Base-by-base conservation (phyloP, 2,329 filamentous ascomycete species). In the Trichoderma simmonsii region DNA sequence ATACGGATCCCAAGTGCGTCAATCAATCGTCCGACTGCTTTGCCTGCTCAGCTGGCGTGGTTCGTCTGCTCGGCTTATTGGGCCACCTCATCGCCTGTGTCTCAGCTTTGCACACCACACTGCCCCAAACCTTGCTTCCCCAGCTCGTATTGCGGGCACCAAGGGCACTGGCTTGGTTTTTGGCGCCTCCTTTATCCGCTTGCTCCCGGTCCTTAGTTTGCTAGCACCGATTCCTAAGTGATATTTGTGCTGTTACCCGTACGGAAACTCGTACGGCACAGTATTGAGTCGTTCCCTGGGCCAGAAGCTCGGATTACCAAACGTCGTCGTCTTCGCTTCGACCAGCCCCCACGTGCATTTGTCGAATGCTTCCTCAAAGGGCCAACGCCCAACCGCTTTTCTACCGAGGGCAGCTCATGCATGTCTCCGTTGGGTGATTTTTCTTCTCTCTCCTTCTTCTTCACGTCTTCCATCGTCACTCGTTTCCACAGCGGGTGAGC, bases 71-170 rank as follows among this genome's bases (percentile, higher is more conserved):
- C 18, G 56, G 59, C 61, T 63, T 26, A 73, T 73, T 73, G 71
- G 71, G 62, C 71, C 71, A 73, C 68, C 48, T 73, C 71, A 71
- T 70, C 65, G 36, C 30, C 56, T 72, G 71, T 72, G 71, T 72
- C 71, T 69, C 71, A 64, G 65, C 36, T 62, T 62, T 59, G 59
- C 71, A 69, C 56, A 48, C 60, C 56, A 64, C 43, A 48, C 43
- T 48, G 64, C 64, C 21, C 64, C 63, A 63, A 72, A 71, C 60
- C 66, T 70, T 73, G 71, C 71, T 67, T 61, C 67, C 54, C 62
- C 68, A 71, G 68, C 71, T 72, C 71, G 71, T 72, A 72, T 72
- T 72, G 59, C 57, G 63, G 63, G 43, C 64, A 67, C 70, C 48
- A 43, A 68, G 32, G 34, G 30, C 70, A 7, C 43, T 57, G 57